Conservation (phyloP, 2,329 filamentous ascomycete genomes). For the Didymellaceae sp. region DNA sequence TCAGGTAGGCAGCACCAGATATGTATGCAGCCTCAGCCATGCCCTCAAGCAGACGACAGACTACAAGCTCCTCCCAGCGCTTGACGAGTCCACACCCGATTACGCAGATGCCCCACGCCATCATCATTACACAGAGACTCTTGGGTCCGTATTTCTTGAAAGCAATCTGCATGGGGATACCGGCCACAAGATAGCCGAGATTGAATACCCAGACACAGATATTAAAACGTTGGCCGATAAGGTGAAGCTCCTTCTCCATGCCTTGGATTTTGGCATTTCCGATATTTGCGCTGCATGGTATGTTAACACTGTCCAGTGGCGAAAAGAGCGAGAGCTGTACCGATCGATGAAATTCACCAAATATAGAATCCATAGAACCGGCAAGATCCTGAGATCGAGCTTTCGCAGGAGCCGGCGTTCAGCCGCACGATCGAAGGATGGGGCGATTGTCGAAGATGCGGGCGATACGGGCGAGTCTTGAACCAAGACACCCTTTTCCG, state of each 20-base stretch:
- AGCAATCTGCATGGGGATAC: constrained; percentile 41
- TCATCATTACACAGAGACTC: constrained; percentile 44
- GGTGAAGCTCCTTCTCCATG: constrained; percentile 44
- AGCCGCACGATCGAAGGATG: constrained; percentile 30
- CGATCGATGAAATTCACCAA: constrained; percentile 44
- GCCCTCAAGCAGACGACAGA: constrained; percentile 40
- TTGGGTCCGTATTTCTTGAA: constrained; percentile 46
- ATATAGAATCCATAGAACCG: constrained; percentile 44
- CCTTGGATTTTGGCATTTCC: constrained; percentile 47
- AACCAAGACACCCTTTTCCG: constrained; percentile 21
- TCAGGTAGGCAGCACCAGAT: constrained; percentile 38
- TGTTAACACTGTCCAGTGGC: neutral
- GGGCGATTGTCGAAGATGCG: constrained; percentile 9
- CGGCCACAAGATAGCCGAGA: constrained; percentile 46
- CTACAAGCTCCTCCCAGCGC: constrained; percentile 35
- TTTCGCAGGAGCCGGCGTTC: constrained; percentile 38
- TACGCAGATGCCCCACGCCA: constrained; percentile 43
- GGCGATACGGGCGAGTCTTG: constrained; percentile 15
- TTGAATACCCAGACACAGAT: constrained; percentile 49
- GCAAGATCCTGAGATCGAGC: constrained; percentile 40
- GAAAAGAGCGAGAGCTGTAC: neutral
- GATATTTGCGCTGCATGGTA: constrained; percentile 29
- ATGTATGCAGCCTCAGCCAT: constrained; percentile 42
- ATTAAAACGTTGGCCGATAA: constrained; percentile 47
- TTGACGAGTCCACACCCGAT: constrained; percentile 42